Evolutionary conservation across 2,329 filamentous ascomycete species (phyloP).

Genomic region (Penicillium sclerotigenum): DNA sequence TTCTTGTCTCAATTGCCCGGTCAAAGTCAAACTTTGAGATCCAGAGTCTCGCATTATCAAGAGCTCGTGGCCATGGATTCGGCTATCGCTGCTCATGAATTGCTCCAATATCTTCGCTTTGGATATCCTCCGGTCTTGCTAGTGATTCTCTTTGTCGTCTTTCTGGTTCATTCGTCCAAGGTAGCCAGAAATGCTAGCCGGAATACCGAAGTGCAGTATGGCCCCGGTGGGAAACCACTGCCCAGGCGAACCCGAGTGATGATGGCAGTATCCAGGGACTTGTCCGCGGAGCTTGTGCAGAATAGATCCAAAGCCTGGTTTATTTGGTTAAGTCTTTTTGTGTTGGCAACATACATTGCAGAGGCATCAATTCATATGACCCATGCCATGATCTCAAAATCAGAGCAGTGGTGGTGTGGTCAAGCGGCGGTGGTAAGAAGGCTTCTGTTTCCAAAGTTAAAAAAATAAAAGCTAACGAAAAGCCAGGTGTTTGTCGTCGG

Average conservation of each 20-base stretch:
- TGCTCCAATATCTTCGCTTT: neutral
- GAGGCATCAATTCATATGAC: constrained; percentile 70
- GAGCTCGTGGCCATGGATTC: neutral
- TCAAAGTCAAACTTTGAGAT: neutral
- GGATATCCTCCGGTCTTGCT: neutral
- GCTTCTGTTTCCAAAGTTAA: constrained; percentile 6
- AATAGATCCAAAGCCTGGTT: constrained; percentile 62
- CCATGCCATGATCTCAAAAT: constrained; percentile 65
- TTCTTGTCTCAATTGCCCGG: neutral
- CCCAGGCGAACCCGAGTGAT: neutral
- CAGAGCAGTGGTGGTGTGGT: constrained; percentile 76
- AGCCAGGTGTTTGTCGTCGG: constrained; percentile 77
- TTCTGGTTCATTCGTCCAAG: neutral
- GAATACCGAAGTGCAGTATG: neutral
- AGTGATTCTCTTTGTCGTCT: neutral
- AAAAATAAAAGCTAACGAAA: constrained; percentile 14
- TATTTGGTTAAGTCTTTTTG: constrained; percentile 66
- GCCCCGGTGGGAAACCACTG: neutral
- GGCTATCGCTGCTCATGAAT: neutral
- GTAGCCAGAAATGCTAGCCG: neutral
- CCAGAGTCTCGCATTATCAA: neutral
- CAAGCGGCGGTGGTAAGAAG: constrained; percentile 70
- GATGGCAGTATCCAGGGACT: neutral
- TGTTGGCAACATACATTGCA: constrained; percentile 70
- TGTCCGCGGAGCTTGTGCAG: neutral